Conservation (phyloP, 768 basidiomycete species). For the Agrocybe pediades region DNA sequence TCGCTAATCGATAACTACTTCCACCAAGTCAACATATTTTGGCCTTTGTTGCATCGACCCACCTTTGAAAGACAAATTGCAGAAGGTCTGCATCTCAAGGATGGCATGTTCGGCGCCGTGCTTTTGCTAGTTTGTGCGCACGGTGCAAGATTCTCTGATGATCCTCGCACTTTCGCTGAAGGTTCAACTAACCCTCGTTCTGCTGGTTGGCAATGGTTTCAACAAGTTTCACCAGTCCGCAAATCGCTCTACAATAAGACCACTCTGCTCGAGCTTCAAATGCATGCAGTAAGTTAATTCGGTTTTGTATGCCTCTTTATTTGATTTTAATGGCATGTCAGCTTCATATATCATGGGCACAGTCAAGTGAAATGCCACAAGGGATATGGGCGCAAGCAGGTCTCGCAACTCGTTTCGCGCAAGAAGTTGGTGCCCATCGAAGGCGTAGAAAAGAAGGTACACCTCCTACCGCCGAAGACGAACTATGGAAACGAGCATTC, state of each 20-base stretch:
- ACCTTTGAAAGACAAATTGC: conserved; percentile 58
- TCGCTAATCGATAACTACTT: conserved; percentile 70
- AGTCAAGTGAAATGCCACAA: conserved; percentile 50
- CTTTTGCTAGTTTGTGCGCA: conserved; percentile 68
- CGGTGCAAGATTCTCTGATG: conserved; percentile 60
- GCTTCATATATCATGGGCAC: conserved; percentile 50
- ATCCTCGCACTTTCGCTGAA: conserved; percentile 58
- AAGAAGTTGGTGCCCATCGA: conserved; percentile 75
- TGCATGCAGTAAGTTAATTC: conserved; percentile 48
- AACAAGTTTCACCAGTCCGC: conserved; percentile 64
- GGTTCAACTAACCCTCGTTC: conserved; percentile 42
- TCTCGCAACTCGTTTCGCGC: conserved; percentile 67
- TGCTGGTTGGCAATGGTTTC: conserved; percentile 67
- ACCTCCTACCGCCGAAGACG: conserved; percentile 54
- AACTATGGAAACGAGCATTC: conserved; percentile 74
- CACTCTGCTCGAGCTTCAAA: conserved; percentile 73
- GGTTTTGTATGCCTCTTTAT: neutral
- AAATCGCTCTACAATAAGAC: conserved; percentile 60
- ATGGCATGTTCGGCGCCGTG: conserved; percentile 50
- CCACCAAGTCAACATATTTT: conserved; percentile 46
- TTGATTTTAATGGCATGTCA: conserved; percentile 20
- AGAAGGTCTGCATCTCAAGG: conserved; percentile 49
- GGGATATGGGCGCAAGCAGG: conserved; percentile 66
- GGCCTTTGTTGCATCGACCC: conserved; percentile 73
- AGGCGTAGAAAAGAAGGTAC: conserved; percentile 30